These are phyloP conservation scores for Chernovozyma aurita DNA, from an alignment of 1,139 yeast genomes.

Conservation along the genomic window DNA sequence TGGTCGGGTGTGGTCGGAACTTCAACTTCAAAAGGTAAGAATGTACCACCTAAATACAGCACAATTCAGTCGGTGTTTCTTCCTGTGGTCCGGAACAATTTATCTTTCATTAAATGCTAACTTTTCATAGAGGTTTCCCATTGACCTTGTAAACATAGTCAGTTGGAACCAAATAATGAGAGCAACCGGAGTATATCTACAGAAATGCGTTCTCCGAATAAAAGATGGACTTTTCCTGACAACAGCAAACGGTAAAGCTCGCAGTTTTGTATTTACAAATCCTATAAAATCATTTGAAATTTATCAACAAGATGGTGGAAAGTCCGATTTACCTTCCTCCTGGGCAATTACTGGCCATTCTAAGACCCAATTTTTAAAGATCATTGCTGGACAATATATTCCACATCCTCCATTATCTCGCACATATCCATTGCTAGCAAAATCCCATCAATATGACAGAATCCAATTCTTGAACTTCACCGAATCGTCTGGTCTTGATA, in stretches of 20 bases:
- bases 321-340: slow-evolving; percentile 4
- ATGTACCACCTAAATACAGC: too few relatives aligned
- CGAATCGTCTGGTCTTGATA: slow-evolving; percentile 49
- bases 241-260: slow-evolving; percentile 7
- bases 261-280: slow-evolving; percentile 14
- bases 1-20: too few relatives aligned
- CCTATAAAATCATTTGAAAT: slow-evolving; percentile 27
- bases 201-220: slow-evolving; percentile 10
- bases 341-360: slow-evolving; percentile 36
- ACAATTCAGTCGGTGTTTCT: too few relatives aligned
- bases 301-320: slow-evolving; percentile 11
- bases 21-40: too few relatives aligned
- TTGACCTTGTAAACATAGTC: too few relatives aligned
- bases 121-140: too few relatives aligned
- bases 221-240: slow-evolving; percentile 15
- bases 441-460: slow-evolving; percentile 20
- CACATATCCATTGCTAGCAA: slow-evolving; percentile 47
- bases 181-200: background rate
- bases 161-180: too few relatives aligned
- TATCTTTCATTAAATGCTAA: too few relatives aligned
- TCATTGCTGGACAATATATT: slow-evolving; percentile 36
- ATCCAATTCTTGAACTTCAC: slow-evolving; percentile 55
- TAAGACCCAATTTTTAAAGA: slow-evolving; percentile 30
- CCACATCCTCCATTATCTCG: slow-evolving; percentile 53
- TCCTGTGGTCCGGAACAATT: too few relatives aligned